phyloP scores from a whole-genome alignment of 495 filamentous ascomycete genomes.

The Aspergillus sparsus region DNA sequence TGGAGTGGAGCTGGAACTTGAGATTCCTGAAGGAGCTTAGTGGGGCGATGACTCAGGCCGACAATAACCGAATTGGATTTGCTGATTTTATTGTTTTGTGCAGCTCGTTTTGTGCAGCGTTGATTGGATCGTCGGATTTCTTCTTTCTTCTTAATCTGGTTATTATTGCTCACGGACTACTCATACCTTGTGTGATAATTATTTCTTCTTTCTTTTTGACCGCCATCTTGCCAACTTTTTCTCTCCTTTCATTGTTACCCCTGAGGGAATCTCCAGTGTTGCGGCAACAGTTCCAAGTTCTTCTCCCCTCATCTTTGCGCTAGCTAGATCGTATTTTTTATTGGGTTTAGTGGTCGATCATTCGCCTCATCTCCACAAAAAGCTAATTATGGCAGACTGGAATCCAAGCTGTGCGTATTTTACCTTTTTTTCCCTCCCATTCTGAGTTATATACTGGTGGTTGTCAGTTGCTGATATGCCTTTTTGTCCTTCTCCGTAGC shows the following conservation, averaged over 20 bases:
- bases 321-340: too few relatives aligned
- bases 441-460: background rate
- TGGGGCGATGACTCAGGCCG: slow-evolving; percentile 19
- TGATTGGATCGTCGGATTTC: background rate
- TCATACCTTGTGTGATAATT: background rate
- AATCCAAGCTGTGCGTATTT: slow-evolving; percentile 35
- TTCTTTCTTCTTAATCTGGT: background rate
- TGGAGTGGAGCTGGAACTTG: background rate
- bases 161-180: background rate
- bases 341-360: slow-evolving; percentile 4
- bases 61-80: slow-evolving; percentile 15
- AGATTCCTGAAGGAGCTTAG: background rate
- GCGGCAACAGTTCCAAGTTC: too few relatives aligned
- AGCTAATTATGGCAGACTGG: slow-evolving; percentile 23
- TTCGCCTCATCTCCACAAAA: background rate
- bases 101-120: background rate
- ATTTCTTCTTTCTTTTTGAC: background rate
- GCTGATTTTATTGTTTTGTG: background rate
- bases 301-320: background rate
- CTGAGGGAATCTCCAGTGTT: too few relatives aligned
- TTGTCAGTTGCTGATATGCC: background rate
- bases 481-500: slow-evolving; percentile 45
- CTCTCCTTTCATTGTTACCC: background rate
- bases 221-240: background rate
- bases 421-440: background rate